phyloP scores from a whole-genome alignment of 139 green algal species.

The Coelastrella sp. region DNA sequence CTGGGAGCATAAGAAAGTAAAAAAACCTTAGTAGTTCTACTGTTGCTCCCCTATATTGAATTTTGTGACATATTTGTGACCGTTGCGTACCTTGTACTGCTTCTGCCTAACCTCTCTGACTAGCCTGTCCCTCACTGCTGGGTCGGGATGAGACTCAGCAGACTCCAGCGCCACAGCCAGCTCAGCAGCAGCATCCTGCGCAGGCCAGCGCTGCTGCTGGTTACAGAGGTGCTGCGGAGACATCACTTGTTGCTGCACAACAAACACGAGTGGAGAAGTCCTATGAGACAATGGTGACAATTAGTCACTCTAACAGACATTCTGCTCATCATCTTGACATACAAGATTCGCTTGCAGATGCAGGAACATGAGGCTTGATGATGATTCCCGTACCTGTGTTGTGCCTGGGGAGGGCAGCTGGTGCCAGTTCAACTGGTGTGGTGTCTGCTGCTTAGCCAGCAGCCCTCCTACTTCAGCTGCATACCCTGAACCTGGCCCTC shows the following conservation, averaged over 20 bases:
- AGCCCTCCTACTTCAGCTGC: background rate
- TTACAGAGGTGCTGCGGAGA: background rate
- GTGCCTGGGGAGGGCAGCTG: background rate
- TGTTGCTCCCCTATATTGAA: too few species aligned
- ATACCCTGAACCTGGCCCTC: background rate
- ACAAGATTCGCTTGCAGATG: too few species aligned
- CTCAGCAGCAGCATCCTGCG: constrained; percentile 14
- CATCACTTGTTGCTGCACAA: background rate
- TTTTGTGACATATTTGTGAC: too few species aligned
- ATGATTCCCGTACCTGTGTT: background rate
- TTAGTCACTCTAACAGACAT: too few species aligned
- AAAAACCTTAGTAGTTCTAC: too few species aligned
- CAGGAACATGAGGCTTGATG: background rate
- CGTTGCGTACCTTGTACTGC: constrained; percentile 28
- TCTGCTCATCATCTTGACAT: too few species aligned
- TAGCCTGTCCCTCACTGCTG: background rate
- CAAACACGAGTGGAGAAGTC: too few species aligned
- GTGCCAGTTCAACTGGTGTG: background rate
- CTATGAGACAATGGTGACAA: too few species aligned
- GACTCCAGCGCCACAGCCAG: background rate
- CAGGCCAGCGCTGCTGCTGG: background rate
- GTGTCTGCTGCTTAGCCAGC: background rate
- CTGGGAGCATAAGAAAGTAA: too few species aligned
- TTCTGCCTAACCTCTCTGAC: constrained; percentile 28
- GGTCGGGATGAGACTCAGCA: background rate